Evolutionary conservation across 257 asterid species (phyloP).

Genomic region (Perilla frutescens): DNA sequence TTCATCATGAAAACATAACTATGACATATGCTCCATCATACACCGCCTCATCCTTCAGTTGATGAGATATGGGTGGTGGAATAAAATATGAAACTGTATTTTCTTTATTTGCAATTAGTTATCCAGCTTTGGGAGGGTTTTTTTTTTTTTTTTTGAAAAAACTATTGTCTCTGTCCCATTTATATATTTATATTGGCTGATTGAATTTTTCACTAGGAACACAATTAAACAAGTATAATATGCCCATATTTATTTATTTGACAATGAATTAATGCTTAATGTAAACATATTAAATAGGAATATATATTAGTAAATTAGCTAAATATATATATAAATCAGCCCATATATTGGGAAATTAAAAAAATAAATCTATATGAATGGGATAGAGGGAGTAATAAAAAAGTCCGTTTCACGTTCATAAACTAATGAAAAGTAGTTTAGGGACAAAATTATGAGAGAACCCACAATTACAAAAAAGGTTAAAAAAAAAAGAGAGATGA

Average conservation of each 20-base stretch:
- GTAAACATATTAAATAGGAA: no score
- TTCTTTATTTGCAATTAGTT: background rate
- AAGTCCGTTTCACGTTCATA: background rate
- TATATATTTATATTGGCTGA: no score
- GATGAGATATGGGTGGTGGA: background rate
- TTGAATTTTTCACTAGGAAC: no score
- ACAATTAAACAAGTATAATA: no score
- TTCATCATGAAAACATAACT: background rate
- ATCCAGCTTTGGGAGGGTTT: background rate
- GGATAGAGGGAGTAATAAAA: no score
- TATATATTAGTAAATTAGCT: no score
- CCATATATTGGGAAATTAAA: no score
- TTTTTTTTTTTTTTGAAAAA: no score
- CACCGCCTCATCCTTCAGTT: background rate
- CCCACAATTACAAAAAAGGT: background rate
- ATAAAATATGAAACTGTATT: background rate
- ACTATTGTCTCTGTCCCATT: no score
- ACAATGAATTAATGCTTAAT: no score
- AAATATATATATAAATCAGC: no score
- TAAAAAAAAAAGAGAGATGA: background rate
- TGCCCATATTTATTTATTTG: no score
- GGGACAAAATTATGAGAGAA: background rate
- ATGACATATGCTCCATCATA: background rate
- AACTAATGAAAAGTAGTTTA: background rate
- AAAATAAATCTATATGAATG: background rate